Conservation (phyloP, 2,329 filamentous ascomycete species). For the Biscogniauxia mediterranea region DNA sequence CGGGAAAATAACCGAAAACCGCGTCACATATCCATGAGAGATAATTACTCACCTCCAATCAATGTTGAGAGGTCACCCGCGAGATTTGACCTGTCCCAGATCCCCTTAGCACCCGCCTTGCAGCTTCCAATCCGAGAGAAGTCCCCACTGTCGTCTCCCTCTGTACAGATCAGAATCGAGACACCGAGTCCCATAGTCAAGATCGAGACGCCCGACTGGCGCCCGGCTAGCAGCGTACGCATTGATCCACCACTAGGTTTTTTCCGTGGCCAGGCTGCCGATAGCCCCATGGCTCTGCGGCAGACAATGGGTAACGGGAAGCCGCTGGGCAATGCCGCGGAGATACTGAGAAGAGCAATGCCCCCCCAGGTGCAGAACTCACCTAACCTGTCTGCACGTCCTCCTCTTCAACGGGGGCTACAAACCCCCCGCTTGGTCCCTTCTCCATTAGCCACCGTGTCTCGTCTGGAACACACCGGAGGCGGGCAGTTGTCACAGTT, state of each 20-base stretch:
- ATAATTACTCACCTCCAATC: too few relatives aligned
- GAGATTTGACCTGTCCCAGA: neutral
- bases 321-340: neutral
- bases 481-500: neutral
- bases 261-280: neutral
- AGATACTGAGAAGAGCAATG: neutral
- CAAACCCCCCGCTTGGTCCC: neutral
- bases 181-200: neutral
- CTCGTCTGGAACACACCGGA: neutral
- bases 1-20: too few relatives aligned
- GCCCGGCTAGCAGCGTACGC: neutral
- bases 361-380: neutral
- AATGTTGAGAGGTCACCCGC: too few relatives aligned
- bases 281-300: neutral
- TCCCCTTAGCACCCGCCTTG: neutral
- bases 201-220: neutral
- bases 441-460: neutral
- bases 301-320: neutral
- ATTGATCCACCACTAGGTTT: neutral
- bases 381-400: neutral
- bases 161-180: neutral
- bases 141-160: too few relatives aligned
- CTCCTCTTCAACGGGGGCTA: neutral
- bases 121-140: neutral
- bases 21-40: too few relatives aligned